Conservation (phyloP, 345 rosid species). For the Geranium rotundifolium region DNA sequence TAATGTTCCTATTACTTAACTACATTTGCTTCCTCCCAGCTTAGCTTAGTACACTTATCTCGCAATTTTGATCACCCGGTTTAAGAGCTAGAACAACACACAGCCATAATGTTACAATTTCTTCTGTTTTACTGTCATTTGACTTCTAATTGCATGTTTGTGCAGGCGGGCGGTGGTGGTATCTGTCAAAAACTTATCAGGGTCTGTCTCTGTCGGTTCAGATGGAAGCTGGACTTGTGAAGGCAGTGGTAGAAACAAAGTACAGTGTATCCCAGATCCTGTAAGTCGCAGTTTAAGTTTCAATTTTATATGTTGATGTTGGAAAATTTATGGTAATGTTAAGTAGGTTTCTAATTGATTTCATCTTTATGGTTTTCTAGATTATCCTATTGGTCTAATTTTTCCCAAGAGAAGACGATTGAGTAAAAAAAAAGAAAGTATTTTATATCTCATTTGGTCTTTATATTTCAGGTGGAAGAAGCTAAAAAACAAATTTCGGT, state of each 20-base stretch:
- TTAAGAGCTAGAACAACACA: background rate
- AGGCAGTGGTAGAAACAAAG: constrained; percentile 30
- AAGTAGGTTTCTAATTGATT: too few relatives aligned
- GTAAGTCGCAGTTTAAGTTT: constrained; percentile 29
- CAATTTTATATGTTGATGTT: background rate
- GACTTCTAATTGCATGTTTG: background rate
- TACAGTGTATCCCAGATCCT: constrained; percentile 46
- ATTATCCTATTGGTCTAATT: too few relatives aligned
- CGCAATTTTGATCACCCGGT: background rate
- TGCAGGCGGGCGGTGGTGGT: constrained; percentile 60
- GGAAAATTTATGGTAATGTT: too few relatives aligned
- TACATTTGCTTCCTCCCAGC: too few relatives aligned
- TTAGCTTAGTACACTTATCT: background rate
- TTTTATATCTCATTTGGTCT: background rate
- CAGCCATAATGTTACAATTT: background rate
- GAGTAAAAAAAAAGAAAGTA: background rate
- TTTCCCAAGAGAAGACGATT: too few relatives aligned
- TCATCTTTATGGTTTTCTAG: too few relatives aligned
- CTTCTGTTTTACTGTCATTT: background rate
- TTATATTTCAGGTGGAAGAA: constrained; percentile 43
- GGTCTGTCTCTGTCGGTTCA: constrained; percentile 42
- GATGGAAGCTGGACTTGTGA: constrained; percentile 83
- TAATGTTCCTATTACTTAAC: background rate
- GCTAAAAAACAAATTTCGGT: constrained; percentile 46
- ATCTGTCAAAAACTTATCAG: constrained; percentile 65